Base-by-base conservation (phyloP, 2,329 filamentous ascomycete species). In the Colletotrichum sp. region DNA sequence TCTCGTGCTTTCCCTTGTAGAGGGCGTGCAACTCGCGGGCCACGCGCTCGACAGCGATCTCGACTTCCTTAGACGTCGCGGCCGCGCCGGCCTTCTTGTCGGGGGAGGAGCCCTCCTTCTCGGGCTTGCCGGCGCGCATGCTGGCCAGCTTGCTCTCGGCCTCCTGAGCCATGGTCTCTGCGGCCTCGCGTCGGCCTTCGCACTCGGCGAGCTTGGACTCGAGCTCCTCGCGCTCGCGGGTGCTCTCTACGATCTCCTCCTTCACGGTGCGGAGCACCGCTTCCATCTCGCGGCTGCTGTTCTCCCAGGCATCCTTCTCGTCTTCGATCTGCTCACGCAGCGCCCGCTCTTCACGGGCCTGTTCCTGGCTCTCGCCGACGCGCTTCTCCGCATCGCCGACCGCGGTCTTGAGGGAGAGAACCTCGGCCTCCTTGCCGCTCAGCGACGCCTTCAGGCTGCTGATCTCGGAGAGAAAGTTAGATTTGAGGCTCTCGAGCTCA, bases 1-100 rank as follows among this genome's bases (percentile, higher is more conserved):
- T 95, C 87, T 99, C 96, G 83, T 99, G 97, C 87, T 99, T 99
- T 82, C 94, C 93, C 87, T 98, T 99, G 90, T 99, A 99, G 13
- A 98, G 90, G 0, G 93, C 90, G 83, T 99, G 97, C 55, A 99
- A 90, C 82, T 99, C 97, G 34, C 95, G 92, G n/a, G 96, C 96
- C 55, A 99, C 96, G 79, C 96, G 95, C 85, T 98, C 95, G 26
- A 96, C 94, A 3, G 94, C 94, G 60, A 95, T 89, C 82, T 98
- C 96, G 66, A 98, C 94, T 78, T 98, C 95, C 79, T 86, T 83
- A 80, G 86, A 83, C 76, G 83, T 80, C 69, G 83, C 78, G 32
- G 79, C 73, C 28, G 76, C 78, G 30, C 82, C 79, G 59, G 61
- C 64, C 30, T 73, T 75, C 78, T 85, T 87, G 26, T 86, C 86